A percentile compares a stretch with the other conserved stretches of the same genome.
phyloP scores from a whole-genome alignment of 176 grass and related monocot species.

The Musa itinerans region DNA sequence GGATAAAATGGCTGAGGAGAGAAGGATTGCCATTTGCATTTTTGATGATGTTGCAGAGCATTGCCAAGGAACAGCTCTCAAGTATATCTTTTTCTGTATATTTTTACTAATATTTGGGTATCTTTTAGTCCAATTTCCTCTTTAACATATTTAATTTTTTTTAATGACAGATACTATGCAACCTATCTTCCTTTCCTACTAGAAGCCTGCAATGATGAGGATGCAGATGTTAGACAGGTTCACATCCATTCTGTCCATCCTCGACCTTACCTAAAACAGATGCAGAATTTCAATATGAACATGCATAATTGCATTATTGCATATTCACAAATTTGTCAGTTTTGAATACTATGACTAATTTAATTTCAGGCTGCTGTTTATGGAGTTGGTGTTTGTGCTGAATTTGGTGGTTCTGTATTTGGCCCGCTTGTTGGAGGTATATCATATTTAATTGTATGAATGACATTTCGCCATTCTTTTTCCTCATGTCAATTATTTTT shows the following conservation, averaged over 20 bases:
- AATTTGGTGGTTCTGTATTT: slow-evolving; percentile 79
- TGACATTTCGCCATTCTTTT: not conserved
- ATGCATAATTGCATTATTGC: no score
- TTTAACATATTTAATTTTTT: slow-evolving; percentile 12
- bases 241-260: not conserved
- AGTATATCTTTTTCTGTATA: slow-evolving; percentile 21
- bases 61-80: slow-evolving; percentile 72
- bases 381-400: slow-evolving; percentile 93
- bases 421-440: slow-evolving; percentile 97
- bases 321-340: no score
- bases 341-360: not conserved
- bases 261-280: not conserved
- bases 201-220: slow-evolving; percentile 92
- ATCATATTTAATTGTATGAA: not conserved
- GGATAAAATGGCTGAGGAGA: slow-evolving; percentile 94
- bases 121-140: not conserved
- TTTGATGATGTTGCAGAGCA: slow-evolving; percentile 98
- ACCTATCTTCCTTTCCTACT: slow-evolving; percentile 90
- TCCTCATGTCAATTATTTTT: not conserved
- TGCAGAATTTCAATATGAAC: not conserved
- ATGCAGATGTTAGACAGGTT: slow-evolving; percentile 90
- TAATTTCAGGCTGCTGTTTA: slow-evolving; percentile 84
- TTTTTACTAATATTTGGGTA: not conserved
- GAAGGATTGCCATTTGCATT: slow-evolving; percentile 97
- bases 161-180: slow-evolving; percentile 63